phyloP scores from a whole-genome alignment of 1,284 basidiomycete genomes.

The Macrocystidia cucumis region DNA sequence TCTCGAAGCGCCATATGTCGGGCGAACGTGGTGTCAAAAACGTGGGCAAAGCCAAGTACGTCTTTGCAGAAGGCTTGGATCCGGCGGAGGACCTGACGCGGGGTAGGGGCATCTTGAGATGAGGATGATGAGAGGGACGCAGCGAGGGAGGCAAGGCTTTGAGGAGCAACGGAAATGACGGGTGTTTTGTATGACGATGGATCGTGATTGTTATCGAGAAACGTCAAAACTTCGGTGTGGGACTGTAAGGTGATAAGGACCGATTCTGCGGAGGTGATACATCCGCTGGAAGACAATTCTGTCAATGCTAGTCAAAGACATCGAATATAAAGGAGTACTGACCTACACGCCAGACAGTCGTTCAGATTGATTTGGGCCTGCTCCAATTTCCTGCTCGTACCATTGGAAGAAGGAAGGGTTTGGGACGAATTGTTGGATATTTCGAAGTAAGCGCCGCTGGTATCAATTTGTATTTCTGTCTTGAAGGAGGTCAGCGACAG shows the following conservation, averaged over 20 bases:
- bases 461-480: slow-evolving; percentile 89
- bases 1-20: slow-evolving; percentile 83
- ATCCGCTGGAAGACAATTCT: slow-evolving; percentile 62
- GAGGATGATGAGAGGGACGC: slow-evolving; percentile 28
- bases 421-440: slow-evolving; percentile 34
- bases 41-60: slow-evolving; percentile 63
- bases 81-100: slow-evolving; percentile 59
- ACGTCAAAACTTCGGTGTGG: slow-evolving; percentile 83
- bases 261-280: slow-evolving; percentile 97
- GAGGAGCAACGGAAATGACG: slow-evolving; percentile 86
- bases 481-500: no score
- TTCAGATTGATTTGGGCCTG: slow-evolving; percentile 94
- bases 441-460: slow-evolving; percentile 75
- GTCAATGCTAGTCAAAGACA: slow-evolving; percentile 3
- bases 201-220: slow-evolving; percentile 53
- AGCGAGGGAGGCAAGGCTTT: slow-evolving; percentile 85
- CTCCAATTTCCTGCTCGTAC: slow-evolving; percentile 56
- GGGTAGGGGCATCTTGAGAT: slow-evolving; percentile 39
- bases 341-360: slow-evolving; percentile 92
- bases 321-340: slow-evolving; percentile 15
- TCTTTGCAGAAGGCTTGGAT: slow-evolving; percentile 57
- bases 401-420: slow-evolving; percentile 16
- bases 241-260: slow-evolving; percentile 97
- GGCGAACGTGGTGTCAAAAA: slow-evolving; percentile 94
- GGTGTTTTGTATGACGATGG: slow-evolving; percentile 43